Evolutionary conservation across 1,139 yeast genomes (phyloP).

Genomic region (Geotrichum cucujoidarum): DNA sequence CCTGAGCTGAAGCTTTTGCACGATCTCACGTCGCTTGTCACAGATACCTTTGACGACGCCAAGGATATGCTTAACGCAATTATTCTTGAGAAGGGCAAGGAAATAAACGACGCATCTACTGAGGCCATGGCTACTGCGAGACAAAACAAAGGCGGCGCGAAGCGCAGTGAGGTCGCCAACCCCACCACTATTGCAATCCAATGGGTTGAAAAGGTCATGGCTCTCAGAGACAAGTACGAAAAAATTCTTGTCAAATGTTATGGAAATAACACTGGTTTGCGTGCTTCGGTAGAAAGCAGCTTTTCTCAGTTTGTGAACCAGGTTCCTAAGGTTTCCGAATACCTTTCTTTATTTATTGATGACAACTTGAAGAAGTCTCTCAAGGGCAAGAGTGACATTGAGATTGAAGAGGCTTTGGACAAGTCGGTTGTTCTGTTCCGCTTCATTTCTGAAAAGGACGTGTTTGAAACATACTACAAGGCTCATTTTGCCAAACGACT

Average conservation of each 20-base stretch:
- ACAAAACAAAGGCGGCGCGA: slow-evolving; percentile 23
- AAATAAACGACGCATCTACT: slow-evolving; percentile 32
- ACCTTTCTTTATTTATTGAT: slow-evolving; percentile 71
- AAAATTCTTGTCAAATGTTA: slow-evolving; percentile 47
- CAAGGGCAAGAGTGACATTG: slow-evolving; percentile 48
- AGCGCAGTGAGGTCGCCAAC: slow-evolving; percentile 38
- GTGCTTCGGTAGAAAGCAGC: slow-evolving; percentile 50
- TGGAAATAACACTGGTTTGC: slow-evolving; percentile 45
- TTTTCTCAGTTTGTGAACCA: slow-evolving; percentile 60
- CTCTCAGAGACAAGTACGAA: slow-evolving; percentile 49
- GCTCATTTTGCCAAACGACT: slow-evolving; percentile 83
- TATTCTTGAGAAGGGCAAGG: slow-evolving; percentile 44
- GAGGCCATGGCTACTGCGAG: slow-evolving; percentile 21
- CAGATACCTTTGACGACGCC: slow-evolving; percentile 48
- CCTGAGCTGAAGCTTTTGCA: slow-evolving; percentile 46
- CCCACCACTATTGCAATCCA: slow-evolving; percentile 53
- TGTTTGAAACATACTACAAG: slow-evolving; percentile 81
- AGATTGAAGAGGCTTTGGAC: slow-evolving; percentile 51
- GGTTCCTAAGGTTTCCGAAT: slow-evolving; percentile 61
- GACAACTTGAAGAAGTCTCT: slow-evolving; percentile 58
- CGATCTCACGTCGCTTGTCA: slow-evolving; percentile 50
- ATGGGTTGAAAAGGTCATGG: slow-evolving; percentile 64
- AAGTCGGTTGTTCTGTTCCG: slow-evolving; percentile 59
- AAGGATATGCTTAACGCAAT: slow-evolving; percentile 47
- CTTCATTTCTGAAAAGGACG: slow-evolving; percentile 75